These are phyloP conservation scores for Strobilomyces dryophilus DNA, from an alignment of 768 basidiomycete species.

Conservation along the genomic window DNA sequence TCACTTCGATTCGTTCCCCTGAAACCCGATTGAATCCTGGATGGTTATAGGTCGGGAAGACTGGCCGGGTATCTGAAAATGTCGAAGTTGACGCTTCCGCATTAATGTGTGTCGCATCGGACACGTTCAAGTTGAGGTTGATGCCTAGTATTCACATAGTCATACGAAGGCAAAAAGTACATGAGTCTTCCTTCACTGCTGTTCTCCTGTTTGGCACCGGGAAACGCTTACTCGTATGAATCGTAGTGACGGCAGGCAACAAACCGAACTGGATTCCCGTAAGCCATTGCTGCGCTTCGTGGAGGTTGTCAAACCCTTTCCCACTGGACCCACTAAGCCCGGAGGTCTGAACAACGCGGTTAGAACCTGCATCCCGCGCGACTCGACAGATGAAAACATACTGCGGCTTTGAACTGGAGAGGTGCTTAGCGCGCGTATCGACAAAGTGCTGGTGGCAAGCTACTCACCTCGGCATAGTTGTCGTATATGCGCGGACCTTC, in stretches of 20 bases:
- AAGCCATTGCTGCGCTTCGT: conserved; percentile 27
- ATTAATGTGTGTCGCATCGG: not conserved
- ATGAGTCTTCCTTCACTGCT: not conserved
- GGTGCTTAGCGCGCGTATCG: not conserved
- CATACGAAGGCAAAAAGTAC: not conserved
- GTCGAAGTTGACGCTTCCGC: conserved; percentile 2
- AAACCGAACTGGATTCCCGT: conserved; percentile 10
- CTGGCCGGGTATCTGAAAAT: not conserved
- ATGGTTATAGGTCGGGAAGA: not conserved
- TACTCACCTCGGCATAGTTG: conserved; percentile 25
- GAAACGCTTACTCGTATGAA: conserved; percentile 18
- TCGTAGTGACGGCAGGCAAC: conserved; percentile 3
- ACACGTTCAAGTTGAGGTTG: conserved; percentile 19
- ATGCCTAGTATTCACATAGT: conserved; percentile 7
- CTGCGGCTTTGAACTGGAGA: conserved; percentile 23
- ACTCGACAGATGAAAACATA: conserved; percentile 6
- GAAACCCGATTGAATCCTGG: not conserved
- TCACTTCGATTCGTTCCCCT: not conserved
- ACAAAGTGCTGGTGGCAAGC: not conserved
- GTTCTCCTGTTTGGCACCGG: not conserved
- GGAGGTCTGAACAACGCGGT: conserved; percentile 15
- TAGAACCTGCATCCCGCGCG: not conserved
- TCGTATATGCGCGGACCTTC: conserved; percentile 32
- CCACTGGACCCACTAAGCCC: conserved; percentile 31
- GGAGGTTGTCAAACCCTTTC: conserved; percentile 29